Percentiles rank a stretch among this genome's conserved stretches.
phyloP scores from a whole-genome alignment of 2,329 filamentous ascomycete genomes.

The Rhytidhysteron rufulum region DNA sequence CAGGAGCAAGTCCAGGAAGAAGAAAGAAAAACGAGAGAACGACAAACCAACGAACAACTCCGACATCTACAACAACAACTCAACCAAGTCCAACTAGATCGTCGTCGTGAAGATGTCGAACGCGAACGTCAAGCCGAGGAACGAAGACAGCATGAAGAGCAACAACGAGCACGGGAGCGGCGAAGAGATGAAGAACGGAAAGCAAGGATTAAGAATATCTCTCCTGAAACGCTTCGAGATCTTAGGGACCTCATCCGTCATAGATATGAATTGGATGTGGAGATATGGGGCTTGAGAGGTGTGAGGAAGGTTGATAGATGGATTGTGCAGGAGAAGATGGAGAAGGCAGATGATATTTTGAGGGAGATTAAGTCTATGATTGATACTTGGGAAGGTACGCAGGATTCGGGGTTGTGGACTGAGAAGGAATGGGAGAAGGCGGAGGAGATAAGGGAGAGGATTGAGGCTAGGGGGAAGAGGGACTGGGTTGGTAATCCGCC shows the following conservation, averaged over 20 bases:
- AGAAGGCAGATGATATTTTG: not conserved
- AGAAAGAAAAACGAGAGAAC: not conserved
- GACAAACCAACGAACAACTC: not conserved
- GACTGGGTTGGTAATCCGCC: slow-evolving; percentile 1
- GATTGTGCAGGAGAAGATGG: not conserved
- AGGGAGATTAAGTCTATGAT: slow-evolving; percentile 1
- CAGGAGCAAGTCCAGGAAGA: not conserved
- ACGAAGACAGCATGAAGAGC: not conserved
- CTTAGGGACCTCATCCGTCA: not conserved
- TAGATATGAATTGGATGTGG: slow-evolving; percentile 1
- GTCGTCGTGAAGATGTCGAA: not conserved
- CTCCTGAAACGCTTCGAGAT: not conserved
- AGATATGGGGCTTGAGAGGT: not conserved
- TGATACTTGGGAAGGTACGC: not conserved
- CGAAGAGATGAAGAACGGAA: not conserved
- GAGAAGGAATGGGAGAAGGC: not conserved
- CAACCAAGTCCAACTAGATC: not conserved
- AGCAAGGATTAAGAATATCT: not conserved
- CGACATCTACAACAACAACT: not conserved
- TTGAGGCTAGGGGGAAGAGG: not conserved
- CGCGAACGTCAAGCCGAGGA: not conserved
- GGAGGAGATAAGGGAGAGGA: not conserved
- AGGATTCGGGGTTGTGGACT: not conserved
- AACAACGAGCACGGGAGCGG: not conserved
- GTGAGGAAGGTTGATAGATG: not conserved